phyloP scores from a whole-genome alignment of 2,329 filamentous ascomycete genomes.

The Eutypella sp. region DNA sequence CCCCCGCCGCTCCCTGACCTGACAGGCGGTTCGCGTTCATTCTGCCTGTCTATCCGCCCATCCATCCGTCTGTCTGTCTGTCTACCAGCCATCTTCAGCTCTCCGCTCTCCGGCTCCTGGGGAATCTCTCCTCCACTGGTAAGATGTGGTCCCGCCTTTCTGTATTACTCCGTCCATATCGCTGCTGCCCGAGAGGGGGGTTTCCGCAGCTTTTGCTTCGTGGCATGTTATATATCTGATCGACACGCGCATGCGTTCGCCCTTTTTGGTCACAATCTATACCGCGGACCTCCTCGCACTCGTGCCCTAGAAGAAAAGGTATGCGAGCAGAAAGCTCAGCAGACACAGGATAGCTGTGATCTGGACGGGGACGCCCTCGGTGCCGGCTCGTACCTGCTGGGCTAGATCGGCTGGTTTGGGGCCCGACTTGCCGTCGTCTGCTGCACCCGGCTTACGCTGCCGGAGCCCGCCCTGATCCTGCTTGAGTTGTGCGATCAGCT shows the following conservation, averaged over 20 bases:
- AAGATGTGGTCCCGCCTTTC: not conserved
- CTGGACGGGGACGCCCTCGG: slow-evolving; percentile 80
- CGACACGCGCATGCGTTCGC: not conserved
- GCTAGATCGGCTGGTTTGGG: slow-evolving; percentile 39
- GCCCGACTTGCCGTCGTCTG: slow-evolving; percentile 45
- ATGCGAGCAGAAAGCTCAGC: slow-evolving; percentile 87
- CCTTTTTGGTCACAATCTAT: slow-evolving; percentile 3
- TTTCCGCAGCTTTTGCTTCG: too few species aligned
- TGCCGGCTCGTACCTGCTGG: slow-evolving; percentile 52
- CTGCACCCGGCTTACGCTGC: slow-evolving; percentile 66
- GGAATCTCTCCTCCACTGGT: not conserved
- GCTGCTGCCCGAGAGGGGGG: not conserved
- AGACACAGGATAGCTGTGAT: slow-evolving; percentile 80
- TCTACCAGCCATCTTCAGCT: too few species aligned
- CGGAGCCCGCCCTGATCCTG: slow-evolving; percentile 65
- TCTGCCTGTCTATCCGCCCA: too few species aligned
- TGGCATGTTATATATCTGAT: not conserved
- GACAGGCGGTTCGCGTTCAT: too few species aligned
- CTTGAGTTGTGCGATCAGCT: slow-evolving; percentile 64
- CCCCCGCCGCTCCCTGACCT: too few species aligned
- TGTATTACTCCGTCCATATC: not conserved
- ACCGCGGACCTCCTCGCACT: slow-evolving; percentile 8
- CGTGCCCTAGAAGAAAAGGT: slow-evolving; percentile 78
- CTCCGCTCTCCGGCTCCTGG: not conserved
- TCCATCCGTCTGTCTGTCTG: too few species aligned